A percentile compares a stretch with the other conserved stretches of the same genome.
phyloP scores from a whole-genome alignment of 179 eudicot species.

The Gypsophila paniculata region DNA sequence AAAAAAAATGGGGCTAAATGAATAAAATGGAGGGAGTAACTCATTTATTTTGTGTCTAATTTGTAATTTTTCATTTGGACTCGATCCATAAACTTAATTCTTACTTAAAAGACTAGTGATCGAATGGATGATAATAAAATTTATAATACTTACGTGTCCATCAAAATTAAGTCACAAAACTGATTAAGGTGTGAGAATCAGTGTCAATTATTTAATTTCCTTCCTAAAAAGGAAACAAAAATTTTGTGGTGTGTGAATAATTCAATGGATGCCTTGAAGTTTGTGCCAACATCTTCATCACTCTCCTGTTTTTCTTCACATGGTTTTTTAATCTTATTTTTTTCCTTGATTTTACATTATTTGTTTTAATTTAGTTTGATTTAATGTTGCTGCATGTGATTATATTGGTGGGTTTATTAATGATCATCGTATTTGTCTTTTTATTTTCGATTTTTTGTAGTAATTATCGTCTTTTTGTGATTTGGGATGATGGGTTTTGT shows the following conservation, averaged over 20 bases:
- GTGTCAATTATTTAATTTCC: too few species aligned
- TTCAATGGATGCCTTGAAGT: slow-evolving; percentile 30
- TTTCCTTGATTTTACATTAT: not conserved
- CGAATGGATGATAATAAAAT: too few species aligned
- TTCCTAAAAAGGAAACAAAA: too few species aligned
- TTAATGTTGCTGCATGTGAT: not conserved
- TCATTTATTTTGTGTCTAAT: too few species aligned
- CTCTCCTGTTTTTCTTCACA: slow-evolving; percentile 24
- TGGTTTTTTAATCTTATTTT: slow-evolving; percentile 22
- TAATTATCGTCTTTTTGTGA: not conserved
- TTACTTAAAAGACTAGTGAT: too few species aligned
- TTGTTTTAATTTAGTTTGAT: not conserved
- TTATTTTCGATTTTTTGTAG: not conserved
- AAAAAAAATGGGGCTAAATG: too few species aligned
- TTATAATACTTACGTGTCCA: too few species aligned
- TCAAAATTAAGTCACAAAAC: too few species aligned
- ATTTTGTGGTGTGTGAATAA: not conserved
- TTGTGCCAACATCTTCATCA: slow-evolving; percentile 21
- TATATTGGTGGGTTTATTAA: not conserved
- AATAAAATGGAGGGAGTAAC: too few species aligned
- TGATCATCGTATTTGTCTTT: not conserved
- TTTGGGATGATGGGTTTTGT: slow-evolving; percentile 5
- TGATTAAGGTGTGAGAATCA: too few species aligned
- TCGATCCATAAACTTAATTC: too few species aligned
- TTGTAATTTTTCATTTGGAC: too few species aligned